Evolutionary conservation across 192 early-diverging fungal genomes (phyloP), one percentile per base, ranked within the genome.

Genomic region (Thamnidium elegans): DNA sequence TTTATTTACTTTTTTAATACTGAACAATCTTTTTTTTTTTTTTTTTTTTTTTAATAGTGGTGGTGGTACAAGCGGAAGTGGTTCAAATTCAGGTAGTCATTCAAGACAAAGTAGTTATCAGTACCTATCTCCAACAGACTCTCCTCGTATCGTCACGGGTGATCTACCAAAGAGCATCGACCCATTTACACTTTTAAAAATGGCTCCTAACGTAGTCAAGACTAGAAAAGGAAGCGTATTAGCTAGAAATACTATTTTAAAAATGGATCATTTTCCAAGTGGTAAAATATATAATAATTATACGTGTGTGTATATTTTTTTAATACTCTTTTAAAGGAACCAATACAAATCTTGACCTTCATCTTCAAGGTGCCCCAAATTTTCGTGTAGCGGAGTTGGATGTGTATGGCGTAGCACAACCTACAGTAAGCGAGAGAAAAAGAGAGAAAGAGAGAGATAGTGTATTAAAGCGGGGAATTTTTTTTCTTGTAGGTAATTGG

Each of bases 331-430:
- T 56, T 42, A 23, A 63, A 51, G 75, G 70, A 67, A 53, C 53
- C 13, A 64, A 71, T 52, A 68, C 77, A 10, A 75, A 76, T 17
- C 54, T 86, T 14, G 79, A 85, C 59, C 73, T 87, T 30, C 75
- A 86, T 62, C 60, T 87, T 30, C 82, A 87, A 54, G 86, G 86
- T 3, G 84, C 84, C 20, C 86, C 86, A 20, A 86, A 87, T 53
- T 87, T 87, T 70, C 75, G 86, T 19, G 70, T 72, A 67, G 82
- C 76, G 3, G 81, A 81, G 47, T 63, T 79, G 45, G 79, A 87
- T 58, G 77, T 87, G 23, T 84, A 74, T 61, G 86, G 86, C 26
- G 84, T 85, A 23, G 86, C 86, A 14, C 84, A 87, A 54, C 86
- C 86, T 19, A 85, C 82, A 11, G 68, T 82, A 59, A 31, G 69